phyloP scores from a whole-genome alignment of 352 stramenopile genomes.

The Phytophthora tubulina region DNA sequence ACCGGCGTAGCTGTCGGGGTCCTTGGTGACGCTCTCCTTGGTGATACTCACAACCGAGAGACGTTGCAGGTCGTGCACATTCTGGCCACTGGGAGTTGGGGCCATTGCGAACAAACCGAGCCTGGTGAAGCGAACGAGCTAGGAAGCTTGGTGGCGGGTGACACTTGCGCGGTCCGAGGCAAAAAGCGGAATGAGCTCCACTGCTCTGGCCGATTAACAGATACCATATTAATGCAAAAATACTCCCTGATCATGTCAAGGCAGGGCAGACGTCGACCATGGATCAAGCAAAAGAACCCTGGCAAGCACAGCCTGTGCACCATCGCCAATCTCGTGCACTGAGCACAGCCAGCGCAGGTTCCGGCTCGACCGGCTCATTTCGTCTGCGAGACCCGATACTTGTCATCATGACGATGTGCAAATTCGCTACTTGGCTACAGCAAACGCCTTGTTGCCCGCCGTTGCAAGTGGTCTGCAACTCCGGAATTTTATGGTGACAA shows the following conservation, averaged over 20 bases:
- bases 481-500: slow-evolving; percentile 26
- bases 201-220: slow-evolving; percentile 21
- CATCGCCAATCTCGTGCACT: slow-evolving; percentile 34
- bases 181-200: slow-evolving; percentile 37
- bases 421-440: slow-evolving; percentile 12
- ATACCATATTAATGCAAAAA: slow-evolving; percentile 23
- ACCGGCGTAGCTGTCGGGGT: slow-evolving; percentile 40
- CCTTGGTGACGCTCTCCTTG: slow-evolving; percentile 43
- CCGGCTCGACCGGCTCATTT: slow-evolving; percentile 21
- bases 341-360: slow-evolving; percentile 33
- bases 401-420: slow-evolving; percentile 23
- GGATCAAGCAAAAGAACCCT: slow-evolving; percentile 19
- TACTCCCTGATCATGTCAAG: slow-evolving; percentile 9
- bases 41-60: slow-evolving; percentile 49
- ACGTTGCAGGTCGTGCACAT: slow-evolving; percentile 47
- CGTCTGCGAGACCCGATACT: slow-evolving; percentile 22
- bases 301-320: slow-evolving; percentile 14
- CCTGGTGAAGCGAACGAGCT: slow-evolving; percentile 7
- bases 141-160: slow-evolving; percentile 10
- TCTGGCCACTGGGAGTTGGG: slow-evolving; percentile 28
- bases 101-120: slow-evolving; percentile 27
- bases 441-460: slow-evolving; percentile 4
- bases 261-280: slow-evolving; percentile 1
- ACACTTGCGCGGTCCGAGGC: slow-evolving; percentile 20
- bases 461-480: slow-evolving; percentile 11